Conservation (phyloP, 164 flowering plant genomes). For the Amborella trichopoda region DNA sequence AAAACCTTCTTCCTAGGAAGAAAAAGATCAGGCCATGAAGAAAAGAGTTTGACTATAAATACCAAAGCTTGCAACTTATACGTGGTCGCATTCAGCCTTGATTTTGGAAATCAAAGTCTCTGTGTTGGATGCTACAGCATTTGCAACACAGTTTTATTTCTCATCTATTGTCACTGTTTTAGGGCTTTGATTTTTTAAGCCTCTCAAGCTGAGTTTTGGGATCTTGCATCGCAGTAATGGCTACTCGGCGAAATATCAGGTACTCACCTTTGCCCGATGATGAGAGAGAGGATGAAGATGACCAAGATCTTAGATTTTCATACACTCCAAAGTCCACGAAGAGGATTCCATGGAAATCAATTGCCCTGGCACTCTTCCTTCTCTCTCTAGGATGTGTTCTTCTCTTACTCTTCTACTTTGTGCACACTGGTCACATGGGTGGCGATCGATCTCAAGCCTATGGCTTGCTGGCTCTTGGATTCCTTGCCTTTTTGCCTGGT, state of each 20-base stretch:
- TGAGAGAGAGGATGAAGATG: conserved; percentile 25
- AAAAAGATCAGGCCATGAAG: too few relatives aligned
- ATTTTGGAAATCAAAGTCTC: too few relatives aligned
- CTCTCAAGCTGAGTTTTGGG: too few relatives aligned
- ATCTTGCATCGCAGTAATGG: too few relatives aligned
- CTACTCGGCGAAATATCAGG: conserved; percentile 36
- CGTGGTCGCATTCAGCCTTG: too few relatives aligned
- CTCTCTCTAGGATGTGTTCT: conserved; percentile 54
- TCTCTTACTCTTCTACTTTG: conserved; percentile 60
- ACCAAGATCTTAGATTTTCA: conserved; percentile 57
- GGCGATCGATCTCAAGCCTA: conserved; percentile 74
- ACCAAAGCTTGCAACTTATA: too few relatives aligned
- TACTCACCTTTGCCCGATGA: conserved; percentile 40
- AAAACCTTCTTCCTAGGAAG: too few relatives aligned
- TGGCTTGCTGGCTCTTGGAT: conserved; percentile 63
- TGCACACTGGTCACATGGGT: conserved; percentile 89
- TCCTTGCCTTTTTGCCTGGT: conserved; percentile 84
- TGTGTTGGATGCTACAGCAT: too few relatives aligned
- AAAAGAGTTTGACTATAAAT: too few relatives aligned
- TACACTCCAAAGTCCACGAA: conserved; percentile 61
- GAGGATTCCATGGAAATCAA: conserved; percentile 77
- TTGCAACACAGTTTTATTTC: too few relatives aligned
- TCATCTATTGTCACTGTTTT: too few relatives aligned
- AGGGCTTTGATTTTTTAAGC: too few relatives aligned
- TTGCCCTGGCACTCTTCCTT: conserved; percentile 70